phyloP scores from a whole-genome alignment of 345 rosid species.

The Kernera saxatilis region DNA sequence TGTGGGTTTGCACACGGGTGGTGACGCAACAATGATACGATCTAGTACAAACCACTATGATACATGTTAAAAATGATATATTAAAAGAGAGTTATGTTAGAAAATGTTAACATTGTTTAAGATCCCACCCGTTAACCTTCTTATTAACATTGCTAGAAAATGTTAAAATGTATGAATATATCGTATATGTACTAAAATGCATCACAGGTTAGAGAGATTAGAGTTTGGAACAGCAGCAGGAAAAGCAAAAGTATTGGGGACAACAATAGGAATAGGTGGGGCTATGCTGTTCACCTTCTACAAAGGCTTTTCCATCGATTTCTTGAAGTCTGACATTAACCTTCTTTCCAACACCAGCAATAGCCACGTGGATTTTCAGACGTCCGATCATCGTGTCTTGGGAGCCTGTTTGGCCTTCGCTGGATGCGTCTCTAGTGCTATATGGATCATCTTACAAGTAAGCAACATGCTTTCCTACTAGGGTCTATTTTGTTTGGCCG shows the following conservation, averaged over 20 bases:
- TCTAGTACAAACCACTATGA: no score
- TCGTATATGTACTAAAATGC: not conserved
- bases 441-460: conserved; percentile 47
- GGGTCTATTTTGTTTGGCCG: not conserved
- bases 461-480: not conserved
- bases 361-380: not conserved
- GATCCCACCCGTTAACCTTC: no score
- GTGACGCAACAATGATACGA: no score
- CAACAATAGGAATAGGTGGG: conserved; percentile 45
- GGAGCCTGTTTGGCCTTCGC: conserved; percentile 30
- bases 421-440: conserved; percentile 30
- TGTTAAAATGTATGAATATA: no score
- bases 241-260: conserved; percentile 50
- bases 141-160: no score
- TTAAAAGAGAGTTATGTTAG: no score
- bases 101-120: no score
- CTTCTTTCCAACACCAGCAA: conserved; percentile 20
- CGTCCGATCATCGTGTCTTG: not conserved
- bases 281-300: conserved; percentile 56
- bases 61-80: no score
- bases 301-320: conserved; percentile 36
- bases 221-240: conserved; percentile 30
- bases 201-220: conserved; percentile 45
- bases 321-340: conserved; percentile 35
- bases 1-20: no score